Evolutionary conservation across 192 early-diverging fungal species (phyloP).

Genomic region (Linnemannia schmuckeri): DNA sequence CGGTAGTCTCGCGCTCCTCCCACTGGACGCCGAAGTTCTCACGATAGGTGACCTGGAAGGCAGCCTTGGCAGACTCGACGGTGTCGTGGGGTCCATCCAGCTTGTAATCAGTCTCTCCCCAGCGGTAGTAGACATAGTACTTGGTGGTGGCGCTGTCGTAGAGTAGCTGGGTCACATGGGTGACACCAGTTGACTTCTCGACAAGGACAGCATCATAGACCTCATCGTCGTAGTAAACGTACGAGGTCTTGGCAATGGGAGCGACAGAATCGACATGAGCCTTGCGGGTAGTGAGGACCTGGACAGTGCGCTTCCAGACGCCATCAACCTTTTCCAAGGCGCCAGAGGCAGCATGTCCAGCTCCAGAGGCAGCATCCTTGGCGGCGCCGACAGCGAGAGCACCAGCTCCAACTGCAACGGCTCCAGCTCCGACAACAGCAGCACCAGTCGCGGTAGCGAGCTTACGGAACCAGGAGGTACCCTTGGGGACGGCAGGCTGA

Average conservation of each 20-base stretch:
- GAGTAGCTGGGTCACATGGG: constrained; percentile 15
- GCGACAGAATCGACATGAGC: constrained; percentile 9
- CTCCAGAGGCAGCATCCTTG: not conserved
- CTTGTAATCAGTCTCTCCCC: constrained; percentile 19
- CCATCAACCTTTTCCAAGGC: constrained; percentile 17
- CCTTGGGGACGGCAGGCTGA: constrained; percentile 19
- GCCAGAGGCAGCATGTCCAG: constrained; percentile 10
- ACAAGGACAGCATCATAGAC: constrained; percentile 18
- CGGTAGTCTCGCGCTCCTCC: constrained; percentile 15
- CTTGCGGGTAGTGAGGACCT: constrained; percentile 28
- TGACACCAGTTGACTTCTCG: constrained; percentile 20
- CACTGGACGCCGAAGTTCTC: constrained; percentile 16
- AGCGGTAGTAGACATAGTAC: constrained; percentile 26
- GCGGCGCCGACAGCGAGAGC: too few relatives aligned
- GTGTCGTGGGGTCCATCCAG: constrained; percentile 19
- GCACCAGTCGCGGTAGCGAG: not conserved
- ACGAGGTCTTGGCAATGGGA: constrained; percentile 14
- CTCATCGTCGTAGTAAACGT: constrained; percentile 34
- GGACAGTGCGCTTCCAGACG: constrained; percentile 27
- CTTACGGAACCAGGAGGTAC: constrained; percentile 21
- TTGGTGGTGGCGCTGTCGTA: not conserved
- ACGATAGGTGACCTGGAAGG: constrained; percentile 7
- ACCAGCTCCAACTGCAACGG: not conserved
- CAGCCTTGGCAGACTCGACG: constrained; percentile 18
- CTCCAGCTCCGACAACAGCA: constrained; percentile 8